Percentiles rank a stretch among this genome's conserved stretches.
phyloP scores from a whole-genome alignment of 1,139 yeast species.

The Suhomyces bokatorum region DNA sequence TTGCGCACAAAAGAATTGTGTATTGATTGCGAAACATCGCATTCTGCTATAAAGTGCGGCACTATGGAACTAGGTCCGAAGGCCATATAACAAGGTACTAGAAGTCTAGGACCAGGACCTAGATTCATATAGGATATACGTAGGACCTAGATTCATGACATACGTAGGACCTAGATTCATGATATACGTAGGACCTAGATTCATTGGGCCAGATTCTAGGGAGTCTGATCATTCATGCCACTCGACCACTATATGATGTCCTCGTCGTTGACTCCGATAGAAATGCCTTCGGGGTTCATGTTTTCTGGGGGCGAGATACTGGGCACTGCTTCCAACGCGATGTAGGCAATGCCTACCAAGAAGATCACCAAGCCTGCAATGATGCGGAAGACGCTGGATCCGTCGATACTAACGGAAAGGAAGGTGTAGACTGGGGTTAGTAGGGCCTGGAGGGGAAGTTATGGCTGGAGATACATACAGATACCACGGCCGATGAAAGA shows the following conservation, averaged over 20 bases:
- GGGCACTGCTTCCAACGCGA: conserved; percentile 67
- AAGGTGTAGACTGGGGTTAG: conserved; percentile 56
- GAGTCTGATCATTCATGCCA: too few relatives aligned
- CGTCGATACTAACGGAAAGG: conserved; percentile 63
- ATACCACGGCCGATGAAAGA: conserved; percentile 84
- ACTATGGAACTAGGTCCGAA: too few relatives aligned
- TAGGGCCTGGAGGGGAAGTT: conserved; percentile 16
- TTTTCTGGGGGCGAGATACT: conserved; percentile 72
- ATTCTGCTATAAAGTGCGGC: background rate
- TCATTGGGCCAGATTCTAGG: too few relatives aligned
- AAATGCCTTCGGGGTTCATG: conserved; percentile 58
- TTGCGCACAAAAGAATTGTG: conserved; percentile 3
- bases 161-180: too few relatives aligned
- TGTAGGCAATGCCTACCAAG: conserved; percentile 57
- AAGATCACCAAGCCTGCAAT: conserved; percentile 58
- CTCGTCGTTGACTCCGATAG: conserved; percentile 46
- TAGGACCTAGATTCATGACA: too few relatives aligned
- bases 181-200: too few relatives aligned
- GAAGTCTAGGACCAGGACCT: background rate
- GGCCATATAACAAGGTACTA: too few relatives aligned
- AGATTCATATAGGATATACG: too few relatives aligned
- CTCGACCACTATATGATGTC: conserved; percentile 30
- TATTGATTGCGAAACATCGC: background rate
- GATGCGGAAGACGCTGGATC: conserved; percentile 56
- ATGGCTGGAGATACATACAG: conserved; percentile 39